Conservation (phyloP, 208 protist species). For the Zelonia costaricensis region DNA sequence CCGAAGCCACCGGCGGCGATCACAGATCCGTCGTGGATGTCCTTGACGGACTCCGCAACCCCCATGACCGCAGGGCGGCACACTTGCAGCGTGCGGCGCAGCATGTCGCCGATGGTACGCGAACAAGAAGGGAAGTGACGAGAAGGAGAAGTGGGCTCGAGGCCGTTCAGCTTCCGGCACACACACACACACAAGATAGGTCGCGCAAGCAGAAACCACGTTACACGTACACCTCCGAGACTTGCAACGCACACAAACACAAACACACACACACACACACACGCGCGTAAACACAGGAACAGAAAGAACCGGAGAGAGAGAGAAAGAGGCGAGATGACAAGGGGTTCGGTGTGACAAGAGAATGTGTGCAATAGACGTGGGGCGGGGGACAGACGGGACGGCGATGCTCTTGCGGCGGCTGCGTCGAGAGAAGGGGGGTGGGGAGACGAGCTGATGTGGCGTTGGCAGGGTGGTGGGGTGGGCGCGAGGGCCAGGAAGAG, state of each 20-base stretch:
- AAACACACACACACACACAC: background rate
- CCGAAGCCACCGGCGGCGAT: slow-evolving; percentile 91
- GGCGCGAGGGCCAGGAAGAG: too few relatives aligned
- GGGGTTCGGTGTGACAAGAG: too few relatives aligned
- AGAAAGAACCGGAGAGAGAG: background rate
- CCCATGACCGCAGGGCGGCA: slow-evolving; percentile 27
- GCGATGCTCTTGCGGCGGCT: too few relatives aligned
- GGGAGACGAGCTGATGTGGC: too few relatives aligned
- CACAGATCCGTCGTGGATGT: slow-evolving; percentile 48
- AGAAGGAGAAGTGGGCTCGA: background rate
- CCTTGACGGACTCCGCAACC: slow-evolving; percentile 47
- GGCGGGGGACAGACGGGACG: too few relatives aligned
- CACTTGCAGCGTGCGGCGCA: slow-evolving; percentile 14
- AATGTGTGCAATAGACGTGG: too few relatives aligned
- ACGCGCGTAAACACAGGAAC: background rate
- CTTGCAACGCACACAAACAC: background rate
- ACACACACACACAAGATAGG: background rate
- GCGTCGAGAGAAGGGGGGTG: too few relatives aligned
- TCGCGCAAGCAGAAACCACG: background rate
- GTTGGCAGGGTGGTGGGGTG: too few relatives aligned
- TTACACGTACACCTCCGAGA: background rate
- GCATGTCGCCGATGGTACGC: slow-evolving; percentile 29
- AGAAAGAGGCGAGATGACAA: too few relatives aligned
- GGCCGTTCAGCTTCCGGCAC: slow-evolving; percentile 16
- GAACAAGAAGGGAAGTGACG: background rate